phyloP scores from a whole-genome alignment of 768 basidiomycete species.

The Tylopilus subfusipes region DNA sequence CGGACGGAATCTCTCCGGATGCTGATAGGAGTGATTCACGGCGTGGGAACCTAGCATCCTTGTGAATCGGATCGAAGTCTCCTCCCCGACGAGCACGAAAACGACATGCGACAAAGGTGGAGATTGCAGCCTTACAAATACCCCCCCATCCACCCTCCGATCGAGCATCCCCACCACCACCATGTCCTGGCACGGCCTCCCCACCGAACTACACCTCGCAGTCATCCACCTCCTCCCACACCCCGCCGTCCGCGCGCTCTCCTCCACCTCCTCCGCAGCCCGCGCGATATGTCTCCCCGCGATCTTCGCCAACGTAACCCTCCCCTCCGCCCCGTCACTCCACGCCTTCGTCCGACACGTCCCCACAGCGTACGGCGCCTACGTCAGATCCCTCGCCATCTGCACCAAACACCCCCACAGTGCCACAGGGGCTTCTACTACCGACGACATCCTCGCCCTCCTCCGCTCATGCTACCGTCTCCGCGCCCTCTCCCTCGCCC shows the following conservation, averaged over 20 bases:
- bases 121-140: slow-evolving; percentile 5
- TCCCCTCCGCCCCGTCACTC: slow-evolving; percentile 46
- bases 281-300: slow-evolving; percentile 56
- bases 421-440: slow-evolving; percentile 31
- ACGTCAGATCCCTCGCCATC: slow-evolving; percentile 47
- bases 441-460: slow-evolving; percentile 49
- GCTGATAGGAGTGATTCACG: slow-evolving; percentile 20
- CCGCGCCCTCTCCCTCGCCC: slow-evolving; percentile 23
- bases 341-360: slow-evolving; percentile 53
- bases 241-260: slow-evolving; percentile 44
- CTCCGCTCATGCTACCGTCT: slow-evolving; percentile 50
- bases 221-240: slow-evolving; percentile 49
- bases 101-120: slow-evolving; percentile 19
- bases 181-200: slow-evolving; percentile 53
- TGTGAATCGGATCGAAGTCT: slow-evolving; percentile 21
- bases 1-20: slow-evolving; percentile 28
- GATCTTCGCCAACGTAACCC: slow-evolving; percentile 55
- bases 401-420: slow-evolving; percentile 36
- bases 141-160: not conserved
- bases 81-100: slow-evolving; percentile 19
- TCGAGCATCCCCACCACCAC: not conserved
- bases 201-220: slow-evolving; percentile 62
- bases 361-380: slow-evolving; percentile 52
- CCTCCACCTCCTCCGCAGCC: slow-evolving; percentile 46
- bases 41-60: slow-evolving; percentile 12